Base-by-base conservation (phyloP, 495 filamentous ascomycete genomes). In the Neurospora terricola region DNA sequence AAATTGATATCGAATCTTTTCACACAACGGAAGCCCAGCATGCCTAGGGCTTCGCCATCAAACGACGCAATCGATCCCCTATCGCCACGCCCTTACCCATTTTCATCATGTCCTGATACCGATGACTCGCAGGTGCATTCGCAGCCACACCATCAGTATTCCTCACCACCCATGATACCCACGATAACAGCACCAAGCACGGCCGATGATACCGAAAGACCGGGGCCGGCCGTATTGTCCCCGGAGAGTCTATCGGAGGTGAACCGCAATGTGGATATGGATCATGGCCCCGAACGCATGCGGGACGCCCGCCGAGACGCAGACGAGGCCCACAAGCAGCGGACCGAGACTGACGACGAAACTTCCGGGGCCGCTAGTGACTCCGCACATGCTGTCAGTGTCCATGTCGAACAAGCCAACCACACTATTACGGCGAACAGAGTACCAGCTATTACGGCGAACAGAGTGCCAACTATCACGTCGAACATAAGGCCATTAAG, bases 1-100 rank as follows among this genome's bases (percentile, higher is more conserved):
- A 34, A 14, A 36, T 34, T 66, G 14, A 66, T 66, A 66, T 18
- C 54, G 12, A 18, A 18, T 16, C 54, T 6, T 18, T 34, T 30
- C 40, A 39, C 9, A 27, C n/a, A n/a, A n/a, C n/a, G n/a, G 23
- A 70, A 16, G 14, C 14, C 66, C 70, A 83, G 43, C 74, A 88
- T 88, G 87, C 87, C 87, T 75, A 87, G 85, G 43, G 85, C 86
- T 21, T 86, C 14, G 14, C 54, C 54, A 18, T 27, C 85, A 10
- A 83, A 79, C 73, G 81, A 82, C 77, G 73, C 77, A 70, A 79
- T 81, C 38, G 80, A 80, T 42, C 80, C 82, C 34, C 77, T 79
- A 14, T 80, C 82, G 66, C 80, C 83, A 71, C 81, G 80, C 39
- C 75, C 78, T 16, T 81, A 80, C 70, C 77, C 80, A 71, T 84